A percentile compares a stretch with the other conserved stretches of the same genome.
Conservation (phyloP, 768 basidiomycete genomes). For the Terana coerulea region DNA sequence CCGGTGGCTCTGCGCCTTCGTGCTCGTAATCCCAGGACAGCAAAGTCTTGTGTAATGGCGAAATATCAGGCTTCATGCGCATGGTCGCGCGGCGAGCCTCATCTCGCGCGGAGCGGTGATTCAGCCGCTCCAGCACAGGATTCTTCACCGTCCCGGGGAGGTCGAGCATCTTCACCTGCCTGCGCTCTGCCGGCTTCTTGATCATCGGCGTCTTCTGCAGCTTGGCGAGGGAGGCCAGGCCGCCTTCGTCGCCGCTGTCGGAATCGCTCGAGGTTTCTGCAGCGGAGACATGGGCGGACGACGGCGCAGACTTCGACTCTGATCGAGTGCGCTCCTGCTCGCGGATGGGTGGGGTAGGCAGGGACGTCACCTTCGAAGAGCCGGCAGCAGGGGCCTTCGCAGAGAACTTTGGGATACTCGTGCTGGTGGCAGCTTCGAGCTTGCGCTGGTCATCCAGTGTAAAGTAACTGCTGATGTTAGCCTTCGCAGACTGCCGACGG, state of each 20-base stretch:
- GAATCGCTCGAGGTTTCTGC: slow-evolving; percentile 43
- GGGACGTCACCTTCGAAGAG: slow-evolving; percentile 7
- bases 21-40: slow-evolving; percentile 87
- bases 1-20: slow-evolving; percentile 57
- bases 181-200: slow-evolving; percentile 52
- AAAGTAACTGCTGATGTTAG: slow-evolving; percentile 18
- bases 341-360: neutral
- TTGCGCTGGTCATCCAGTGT: slow-evolving; percentile 32
- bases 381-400: slow-evolving; percentile 27
- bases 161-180: slow-evolving; percentile 63
- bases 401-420: slow-evolving; percentile 43
- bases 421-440: slow-evolving; percentile 30
- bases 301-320: slow-evolving; percentile 7
- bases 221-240: slow-evolving; percentile 51
- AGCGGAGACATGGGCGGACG: slow-evolving; percentile 19
- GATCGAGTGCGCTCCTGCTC: neutral
- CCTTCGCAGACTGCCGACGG: slow-evolving; percentile 3
- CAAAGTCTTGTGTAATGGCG: slow-evolving; percentile 69
- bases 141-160: slow-evolving; percentile 40
- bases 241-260: slow-evolving; percentile 40
- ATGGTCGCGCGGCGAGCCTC: slow-evolving; percentile 58
- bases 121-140: slow-evolving; percentile 45
- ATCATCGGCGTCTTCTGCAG: slow-evolving; percentile 60
- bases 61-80: slow-evolving; percentile 81
- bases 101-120: slow-evolving; percentile 32